A percentile compares a stretch with the other conserved stretches of the same genome.
These are phyloP conservation scores for Entomortierella lignicola DNA, from an alignment of 192 early-diverging fungal genomes.

Conservation along the genomic window DNA sequence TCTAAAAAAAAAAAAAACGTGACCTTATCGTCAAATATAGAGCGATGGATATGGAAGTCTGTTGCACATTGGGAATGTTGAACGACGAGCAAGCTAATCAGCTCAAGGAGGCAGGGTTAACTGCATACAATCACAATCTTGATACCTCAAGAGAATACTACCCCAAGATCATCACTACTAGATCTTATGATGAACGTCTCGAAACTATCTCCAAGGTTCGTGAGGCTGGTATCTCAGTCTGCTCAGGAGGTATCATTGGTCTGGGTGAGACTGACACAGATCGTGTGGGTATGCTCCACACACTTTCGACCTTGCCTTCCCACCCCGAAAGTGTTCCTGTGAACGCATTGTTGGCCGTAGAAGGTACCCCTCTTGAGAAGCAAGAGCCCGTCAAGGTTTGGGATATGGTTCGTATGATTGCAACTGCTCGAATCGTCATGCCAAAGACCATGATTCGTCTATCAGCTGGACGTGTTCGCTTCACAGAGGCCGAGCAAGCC, in stretches of 20 bases:
- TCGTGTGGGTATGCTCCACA: constrained; percentile 80
- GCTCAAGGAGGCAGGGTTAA: constrained; percentile 86
- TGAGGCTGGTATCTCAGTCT: constrained; percentile 83
- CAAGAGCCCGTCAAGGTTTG: constrained; percentile 83
- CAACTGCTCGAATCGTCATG: constrained; percentile 85
- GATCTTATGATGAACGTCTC: constrained; percentile 82
- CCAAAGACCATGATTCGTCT: constrained; percentile 82
- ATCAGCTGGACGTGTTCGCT: constrained; percentile 80
- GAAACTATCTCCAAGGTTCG: constrained; percentile 78
- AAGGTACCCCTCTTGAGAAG: constrained; percentile 83
- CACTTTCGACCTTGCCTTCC: constrained; percentile 72
- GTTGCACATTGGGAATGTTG: constrained; percentile 88
- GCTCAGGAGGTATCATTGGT: constrained; percentile 89
- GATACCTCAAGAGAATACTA: constrained; percentile 85
- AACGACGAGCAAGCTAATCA: constrained; percentile 75
- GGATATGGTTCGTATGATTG: constrained; percentile 89
- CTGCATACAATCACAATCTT: constrained; percentile 90
- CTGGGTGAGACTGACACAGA: constrained; percentile 79
- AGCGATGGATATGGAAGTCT: constrained; percentile 89
- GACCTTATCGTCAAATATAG: constrained; percentile 21
- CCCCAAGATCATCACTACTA: constrained; percentile 86
- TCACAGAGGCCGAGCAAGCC: constrained; percentile 75
- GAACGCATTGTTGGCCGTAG: constrained; percentile 83
- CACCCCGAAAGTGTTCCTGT: constrained; percentile 87
- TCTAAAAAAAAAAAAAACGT: constrained; percentile 2